Conservation (phyloP, 179 eudicot genomes). For the Beta lomatogona region DNA sequence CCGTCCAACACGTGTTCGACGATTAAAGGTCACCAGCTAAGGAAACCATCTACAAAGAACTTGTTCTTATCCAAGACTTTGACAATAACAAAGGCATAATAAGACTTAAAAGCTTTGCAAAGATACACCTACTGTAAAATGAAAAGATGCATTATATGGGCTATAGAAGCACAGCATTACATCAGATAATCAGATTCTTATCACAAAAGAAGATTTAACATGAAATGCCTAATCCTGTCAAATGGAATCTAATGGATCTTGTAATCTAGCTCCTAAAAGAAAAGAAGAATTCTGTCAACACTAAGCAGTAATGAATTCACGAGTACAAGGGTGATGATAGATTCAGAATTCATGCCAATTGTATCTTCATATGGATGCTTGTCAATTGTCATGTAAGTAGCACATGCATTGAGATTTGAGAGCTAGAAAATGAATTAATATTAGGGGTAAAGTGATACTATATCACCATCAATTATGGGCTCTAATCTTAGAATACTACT, state of each 20-base stretch:
- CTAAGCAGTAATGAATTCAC: background rate
- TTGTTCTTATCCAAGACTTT: background rate
- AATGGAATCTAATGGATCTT: slow-evolving; percentile 6
- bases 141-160: background rate
- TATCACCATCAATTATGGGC: background rate
- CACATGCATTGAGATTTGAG: background rate
- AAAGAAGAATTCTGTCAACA: background rate
- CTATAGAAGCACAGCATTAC: background rate
- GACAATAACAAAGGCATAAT: background rate
- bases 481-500: background rate
- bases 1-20: slow-evolving; percentile 15
- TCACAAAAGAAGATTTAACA: background rate
- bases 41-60: slow-evolving; percentile 7
- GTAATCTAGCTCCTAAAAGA: background rate
- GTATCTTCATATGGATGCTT: background rate
- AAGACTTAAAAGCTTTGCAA: background rate
- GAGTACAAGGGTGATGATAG: no score
- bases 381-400: background rate
- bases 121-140: background rate
- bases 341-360: background rate
- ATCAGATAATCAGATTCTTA: background rate
- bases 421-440: background rate
- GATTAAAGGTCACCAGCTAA: background rate
- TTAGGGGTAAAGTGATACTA: background rate
- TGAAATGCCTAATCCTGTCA: background rate